Base-by-base conservation (phyloP, 495 filamentous ascomycete genomes). In the Neurospora discreta region DNA sequence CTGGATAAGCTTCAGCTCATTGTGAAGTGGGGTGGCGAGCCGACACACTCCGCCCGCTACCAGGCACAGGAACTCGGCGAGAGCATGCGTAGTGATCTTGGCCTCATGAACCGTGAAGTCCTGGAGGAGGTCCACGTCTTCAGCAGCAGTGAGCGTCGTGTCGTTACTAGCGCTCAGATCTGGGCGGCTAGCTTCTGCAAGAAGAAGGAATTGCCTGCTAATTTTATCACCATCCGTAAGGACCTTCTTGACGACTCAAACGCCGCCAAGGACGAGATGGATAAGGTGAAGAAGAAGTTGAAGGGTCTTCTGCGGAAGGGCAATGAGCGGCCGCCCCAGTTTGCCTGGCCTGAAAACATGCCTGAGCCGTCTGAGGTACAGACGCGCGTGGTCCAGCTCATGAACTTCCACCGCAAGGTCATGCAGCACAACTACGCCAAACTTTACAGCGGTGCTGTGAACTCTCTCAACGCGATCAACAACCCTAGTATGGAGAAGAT, bases 221-320 rank as follows among this genome's bases (percentile, higher is more conserved):
- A 95, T 70, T 91, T 90, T 70, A 94, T 98, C 74, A 90, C 89
- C 68, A 88, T 98, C 71, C 89, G 95, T 58, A 99, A 99, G 79
- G 94, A 98, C 80, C 85, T 99, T 3, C 85, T 99, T 8, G 95
- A 99, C 79, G 95, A 99, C 78, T 97, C 93, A 1, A 99, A 99
- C 81, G 95, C 95, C n/a, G 95, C 95, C 70, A 99, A 99, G 80
- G 96, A 98, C 81, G 94, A 96, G 75, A 99, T 98, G 94, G 95
- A 99, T 81, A 97, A 96, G 79, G 95, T 99, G 67, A 99, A 99
- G 85, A 98, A 98, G 87, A 97, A 96, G 88, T 85, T 99, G 6
- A 99, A 99, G 82, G 88, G 91, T 3, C 85, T 99, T 43, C 82
- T 99, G 70, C 87, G 95, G 36, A 90, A 96, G 79, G 96, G 96